Evolutionary conservation across 2,329 filamentous ascomycete species (phyloP).

Genomic region (Neurospora sp.): DNA sequence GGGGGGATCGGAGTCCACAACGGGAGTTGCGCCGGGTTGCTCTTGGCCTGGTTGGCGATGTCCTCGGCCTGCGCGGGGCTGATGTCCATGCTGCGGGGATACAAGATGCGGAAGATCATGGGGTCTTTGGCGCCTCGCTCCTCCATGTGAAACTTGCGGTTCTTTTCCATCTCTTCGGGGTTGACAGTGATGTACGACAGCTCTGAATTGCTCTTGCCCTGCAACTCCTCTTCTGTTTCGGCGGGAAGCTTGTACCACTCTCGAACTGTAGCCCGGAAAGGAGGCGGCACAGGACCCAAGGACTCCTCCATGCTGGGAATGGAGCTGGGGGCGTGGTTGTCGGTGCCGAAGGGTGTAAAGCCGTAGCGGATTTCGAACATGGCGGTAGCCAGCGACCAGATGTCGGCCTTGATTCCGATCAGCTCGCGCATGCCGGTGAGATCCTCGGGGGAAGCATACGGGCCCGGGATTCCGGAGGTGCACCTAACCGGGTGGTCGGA

Average conservation of each 20-base stretch:
- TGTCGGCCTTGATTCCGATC: not conserved
- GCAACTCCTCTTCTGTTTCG: not conserved
- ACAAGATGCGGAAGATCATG: not conserved
- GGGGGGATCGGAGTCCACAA: not conserved
- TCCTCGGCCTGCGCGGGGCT: not conserved
- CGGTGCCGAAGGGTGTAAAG: not conserved
- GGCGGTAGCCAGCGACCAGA: slow-evolving; percentile 1
- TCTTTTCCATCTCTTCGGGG: not conserved
- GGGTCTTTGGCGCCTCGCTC: not conserved
- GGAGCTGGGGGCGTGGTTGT: not conserved
- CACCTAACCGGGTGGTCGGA: not conserved
- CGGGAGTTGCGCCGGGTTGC: not conserved
- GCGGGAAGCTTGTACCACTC: not conserved
- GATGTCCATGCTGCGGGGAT: not conserved
- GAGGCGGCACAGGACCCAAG: slow-evolving; percentile 3
- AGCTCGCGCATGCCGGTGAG: not conserved
- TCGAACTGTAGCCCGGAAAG: not conserved
- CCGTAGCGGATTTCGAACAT: not conserved
- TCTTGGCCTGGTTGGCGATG: not conserved
- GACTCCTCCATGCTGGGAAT: not conserved
- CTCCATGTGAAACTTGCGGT: not conserved
- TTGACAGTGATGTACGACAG: not conserved
- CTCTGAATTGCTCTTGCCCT: not conserved
- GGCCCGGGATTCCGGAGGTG: not conserved
- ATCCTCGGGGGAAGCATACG: slow-evolving; percentile 5